Base-by-base conservation (phyloP, 2,329 filamentous ascomycete species). In the Xylariomycetidae sp. region DNA sequence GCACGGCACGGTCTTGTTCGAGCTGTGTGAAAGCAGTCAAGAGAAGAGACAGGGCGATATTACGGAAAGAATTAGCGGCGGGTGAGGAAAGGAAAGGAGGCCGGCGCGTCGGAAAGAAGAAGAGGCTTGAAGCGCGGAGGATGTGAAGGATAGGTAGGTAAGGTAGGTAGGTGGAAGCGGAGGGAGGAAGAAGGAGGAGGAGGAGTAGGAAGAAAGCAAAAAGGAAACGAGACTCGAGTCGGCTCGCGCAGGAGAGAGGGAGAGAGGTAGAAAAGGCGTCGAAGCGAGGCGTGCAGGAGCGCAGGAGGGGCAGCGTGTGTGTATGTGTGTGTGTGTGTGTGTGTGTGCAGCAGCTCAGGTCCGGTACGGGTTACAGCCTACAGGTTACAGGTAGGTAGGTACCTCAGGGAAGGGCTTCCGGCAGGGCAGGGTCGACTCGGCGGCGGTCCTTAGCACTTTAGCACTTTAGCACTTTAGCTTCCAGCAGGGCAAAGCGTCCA, bases 1-100 rank as follows among this genome's bases (percentile, higher is more conserved):
- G 29, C 19, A 30, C 19, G 28, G 31, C 35, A 38, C 32, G 25
- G n/a, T n/a, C n/a, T n/a, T n/a, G n/a, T n/a, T n/a, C 27, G 35
- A 38, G 29, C 28, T 23, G 36, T 19, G 38, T 33, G 40, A 34
- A 20, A 26, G 25, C 34, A 34, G 15, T 32, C 34, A 32, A 44
- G 34, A 38, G 31, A 25, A 40, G 25, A 25, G 29, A 37, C 24
- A 18, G 13, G 32, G 37, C 17, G 32, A 38, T 14, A 31, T 27
- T n/a, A n/a, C n/a, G n/a, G n/a, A n/a, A n/a, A n/a, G n/a, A n/a
- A n/a, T n/a, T n/a, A n/a, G n/a, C n/a, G n/a, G n/a, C n/a, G n/a
- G n/a, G n/a, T n/a, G n/a, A n/a, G n/a, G n/a, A n/a, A n/a, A n/a
- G n/a, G n/a, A n/a, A n/a, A n/a, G n/a, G n/a, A n/a, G n/a, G n/a